Conservation (phyloP, 345 rosid genomes). For the Schrenkiella parvula region DNA sequence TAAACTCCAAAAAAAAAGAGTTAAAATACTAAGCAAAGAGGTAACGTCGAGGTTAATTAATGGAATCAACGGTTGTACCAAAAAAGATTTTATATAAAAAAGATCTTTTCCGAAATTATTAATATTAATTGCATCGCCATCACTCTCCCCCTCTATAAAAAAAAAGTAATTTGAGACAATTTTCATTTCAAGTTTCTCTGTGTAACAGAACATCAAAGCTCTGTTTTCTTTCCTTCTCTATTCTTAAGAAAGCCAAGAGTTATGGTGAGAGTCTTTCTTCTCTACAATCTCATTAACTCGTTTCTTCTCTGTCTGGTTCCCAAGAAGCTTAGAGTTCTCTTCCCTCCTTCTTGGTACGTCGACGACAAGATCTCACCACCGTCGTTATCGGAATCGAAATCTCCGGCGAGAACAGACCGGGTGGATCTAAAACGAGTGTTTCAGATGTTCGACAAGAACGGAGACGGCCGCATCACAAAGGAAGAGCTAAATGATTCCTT, state of each 20-base stretch:
- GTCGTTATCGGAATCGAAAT: background rate
- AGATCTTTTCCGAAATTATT: background rate
- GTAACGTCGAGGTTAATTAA: background rate
- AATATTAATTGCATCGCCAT: background rate
- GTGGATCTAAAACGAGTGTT: conserved; percentile 32
- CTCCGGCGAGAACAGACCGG: conserved; percentile 10
- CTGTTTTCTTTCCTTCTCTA: background rate
- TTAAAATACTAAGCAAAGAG: background rate
- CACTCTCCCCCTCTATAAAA: conserved; percentile 13
- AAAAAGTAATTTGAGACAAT: background rate
- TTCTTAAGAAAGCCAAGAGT: conserved; percentile 31
- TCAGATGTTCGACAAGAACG: conserved; percentile 36
- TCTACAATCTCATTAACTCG: conserved; percentile 44
- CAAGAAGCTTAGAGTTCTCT: conserved; percentile 45
- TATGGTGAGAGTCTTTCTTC: conserved; percentile 44
- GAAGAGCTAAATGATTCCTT: conserved; percentile 33
- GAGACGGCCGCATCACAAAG: conserved; percentile 35
- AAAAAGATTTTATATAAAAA: background rate
- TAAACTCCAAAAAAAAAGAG: background rate
- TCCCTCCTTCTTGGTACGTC: conserved; percentile 40
- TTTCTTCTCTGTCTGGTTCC: conserved; percentile 46
- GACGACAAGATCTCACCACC: conserved; percentile 20
- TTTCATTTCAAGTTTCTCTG: conserved; percentile 15
- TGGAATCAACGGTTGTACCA: conserved; percentile 2
- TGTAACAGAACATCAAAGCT: background rate